Evolutionary conservation across 2,329 filamentous ascomycete genomes (phyloP).

Genomic region (Fonsecaea erecta): DNA sequence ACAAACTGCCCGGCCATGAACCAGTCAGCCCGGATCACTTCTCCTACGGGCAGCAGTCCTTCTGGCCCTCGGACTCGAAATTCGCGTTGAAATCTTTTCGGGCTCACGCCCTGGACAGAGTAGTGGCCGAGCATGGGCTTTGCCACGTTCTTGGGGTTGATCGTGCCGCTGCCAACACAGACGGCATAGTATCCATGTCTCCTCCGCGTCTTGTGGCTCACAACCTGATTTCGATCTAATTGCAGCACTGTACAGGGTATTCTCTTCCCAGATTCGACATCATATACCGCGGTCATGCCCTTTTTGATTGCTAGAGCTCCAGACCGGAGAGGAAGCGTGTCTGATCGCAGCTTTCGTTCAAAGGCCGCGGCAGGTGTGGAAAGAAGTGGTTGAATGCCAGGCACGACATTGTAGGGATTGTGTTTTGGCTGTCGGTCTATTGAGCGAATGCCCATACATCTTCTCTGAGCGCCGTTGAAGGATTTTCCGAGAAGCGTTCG

Average conservation of each 20-base stretch:
- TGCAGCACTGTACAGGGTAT: slow-evolving; percentile 90
- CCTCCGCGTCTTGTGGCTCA: slow-evolving; percentile 80
- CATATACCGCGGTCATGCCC: slow-evolving; percentile 93
- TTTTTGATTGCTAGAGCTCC: slow-evolving; percentile 88
- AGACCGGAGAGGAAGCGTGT: slow-evolving; percentile 68
- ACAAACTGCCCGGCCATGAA: slow-evolving; percentile 90
- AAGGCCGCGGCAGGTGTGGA: slow-evolving; percentile 64
- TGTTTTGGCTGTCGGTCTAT: slow-evolving; percentile 55
- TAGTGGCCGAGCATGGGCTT: slow-evolving; percentile 86
- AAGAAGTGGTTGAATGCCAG: slow-evolving; percentile 54
- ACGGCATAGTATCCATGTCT: slow-evolving; percentile 92
- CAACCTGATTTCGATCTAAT: slow-evolving; percentile 87
- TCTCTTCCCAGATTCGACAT: slow-evolving; percentile 72
- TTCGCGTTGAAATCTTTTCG: slow-evolving; percentile 82
- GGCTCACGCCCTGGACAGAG: slow-evolving; percentile 76
- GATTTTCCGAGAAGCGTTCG: slow-evolving; percentile 34
- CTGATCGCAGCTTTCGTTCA: slow-evolving; percentile 55
- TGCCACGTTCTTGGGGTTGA: slow-evolving; percentile 75
- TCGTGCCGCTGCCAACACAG: slow-evolving; percentile 80
- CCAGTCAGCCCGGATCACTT: slow-evolving; percentile 81
- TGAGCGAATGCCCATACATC: slow-evolving; percentile 61
- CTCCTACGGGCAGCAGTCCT: slow-evolving; percentile 76
- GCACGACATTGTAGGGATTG: slow-evolving; percentile 59
- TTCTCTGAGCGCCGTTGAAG: slow-evolving; percentile 36
- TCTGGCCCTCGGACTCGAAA: slow-evolving; percentile 78